phyloP scores from a whole-genome alignment of 306 rosid species.

The Gastrolobium bilobum region DNA sequence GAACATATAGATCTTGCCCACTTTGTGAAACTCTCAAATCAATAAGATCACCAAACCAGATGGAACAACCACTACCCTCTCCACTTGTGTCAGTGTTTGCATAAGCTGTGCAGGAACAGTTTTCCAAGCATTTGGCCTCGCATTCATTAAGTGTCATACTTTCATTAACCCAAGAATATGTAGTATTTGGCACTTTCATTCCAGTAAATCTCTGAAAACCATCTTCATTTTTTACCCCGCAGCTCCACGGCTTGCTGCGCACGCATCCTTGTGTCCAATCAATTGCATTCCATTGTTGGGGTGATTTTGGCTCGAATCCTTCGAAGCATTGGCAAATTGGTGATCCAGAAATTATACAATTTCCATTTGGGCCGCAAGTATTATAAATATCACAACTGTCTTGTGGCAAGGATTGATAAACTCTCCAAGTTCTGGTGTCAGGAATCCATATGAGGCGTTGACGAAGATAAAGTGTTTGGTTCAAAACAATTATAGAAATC shows the following conservation, averaged over 20 bases:
- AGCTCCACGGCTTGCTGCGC: conserved; percentile 26
- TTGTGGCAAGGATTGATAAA: neutral
- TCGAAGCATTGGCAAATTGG: conserved; percentile 47
- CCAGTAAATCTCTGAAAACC: conserved; percentile 37
- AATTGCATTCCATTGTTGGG: neutral
- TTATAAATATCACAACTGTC: conserved; percentile 43
- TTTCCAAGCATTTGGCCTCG: conserved; percentile 6
- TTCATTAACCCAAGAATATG: conserved; percentile 19
- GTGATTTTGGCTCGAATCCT: conserved; percentile 39
- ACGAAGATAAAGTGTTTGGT: conserved; percentile 18
- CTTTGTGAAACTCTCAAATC: neutral
- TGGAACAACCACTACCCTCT: conserved; percentile 23
- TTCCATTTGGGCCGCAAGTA: conserved; percentile 43
- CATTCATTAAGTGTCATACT: conserved; percentile 26
- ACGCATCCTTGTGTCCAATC: conserved; percentile 47
- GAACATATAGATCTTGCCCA: conserved; percentile 29
- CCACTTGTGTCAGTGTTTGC: neutral
- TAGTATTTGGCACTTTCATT: conserved; percentile 47
- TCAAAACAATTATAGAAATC: conserved; percentile 38
- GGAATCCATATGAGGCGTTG: conserved; percentile 11
- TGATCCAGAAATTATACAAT: neutral
- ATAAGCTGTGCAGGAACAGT: conserved; percentile 40
- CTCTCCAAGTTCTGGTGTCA: conserved; percentile 26
- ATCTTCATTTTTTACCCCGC: conserved; percentile 33
- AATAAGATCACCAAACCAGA: conserved; percentile 38